These are phyloP conservation scores for Russula foetens DNA, from an alignment of 768 basidiomycete genomes.

Conservation along the genomic window DNA sequence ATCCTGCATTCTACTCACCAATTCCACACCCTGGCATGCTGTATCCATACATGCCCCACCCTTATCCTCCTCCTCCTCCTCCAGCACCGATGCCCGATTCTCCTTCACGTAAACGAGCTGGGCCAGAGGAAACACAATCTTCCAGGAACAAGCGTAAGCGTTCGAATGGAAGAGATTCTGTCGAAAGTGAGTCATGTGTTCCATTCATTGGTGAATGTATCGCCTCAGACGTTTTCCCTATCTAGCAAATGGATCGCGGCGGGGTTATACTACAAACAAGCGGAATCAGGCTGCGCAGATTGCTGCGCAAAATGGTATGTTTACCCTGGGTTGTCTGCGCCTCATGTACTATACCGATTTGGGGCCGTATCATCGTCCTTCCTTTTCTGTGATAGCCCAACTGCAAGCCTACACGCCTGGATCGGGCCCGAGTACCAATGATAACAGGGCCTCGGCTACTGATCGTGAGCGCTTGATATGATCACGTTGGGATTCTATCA, in stretches of 20 bases:
- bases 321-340: neutral
- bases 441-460: neutral
- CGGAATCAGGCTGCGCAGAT: constrained; percentile 62
- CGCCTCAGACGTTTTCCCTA: neutral
- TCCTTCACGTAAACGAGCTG: constrained; percentile 7
- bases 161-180: constrained; percentile 7
- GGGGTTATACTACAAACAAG: constrained; percentile 66
- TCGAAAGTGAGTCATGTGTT: constrained; percentile 2
- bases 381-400: constrained; percentile 31
- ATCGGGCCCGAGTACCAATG: neutral
- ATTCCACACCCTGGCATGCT: constrained; percentile 14
- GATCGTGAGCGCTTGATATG: constrained; percentile 12
- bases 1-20: constrained; percentile 11
- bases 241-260: constrained; percentile 38
- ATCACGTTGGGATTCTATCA: neutral
- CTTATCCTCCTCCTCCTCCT: constrained; percentile 1
- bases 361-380: constrained; percentile 8
- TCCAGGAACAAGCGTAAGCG: constrained; percentile 11
- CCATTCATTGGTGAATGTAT: neutral
- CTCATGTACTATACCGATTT: constrained; percentile 4
- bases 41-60: constrained; percentile 10
- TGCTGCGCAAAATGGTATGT: constrained; percentile 54
- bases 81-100: neutral
- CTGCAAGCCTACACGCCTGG: constrained; percentile 21
- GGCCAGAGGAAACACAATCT: constrained; percentile 5